phyloP scores from a whole-genome alignment of 2,329 filamentous ascomycete species.

The Biscogniauxia sp. region DNA sequence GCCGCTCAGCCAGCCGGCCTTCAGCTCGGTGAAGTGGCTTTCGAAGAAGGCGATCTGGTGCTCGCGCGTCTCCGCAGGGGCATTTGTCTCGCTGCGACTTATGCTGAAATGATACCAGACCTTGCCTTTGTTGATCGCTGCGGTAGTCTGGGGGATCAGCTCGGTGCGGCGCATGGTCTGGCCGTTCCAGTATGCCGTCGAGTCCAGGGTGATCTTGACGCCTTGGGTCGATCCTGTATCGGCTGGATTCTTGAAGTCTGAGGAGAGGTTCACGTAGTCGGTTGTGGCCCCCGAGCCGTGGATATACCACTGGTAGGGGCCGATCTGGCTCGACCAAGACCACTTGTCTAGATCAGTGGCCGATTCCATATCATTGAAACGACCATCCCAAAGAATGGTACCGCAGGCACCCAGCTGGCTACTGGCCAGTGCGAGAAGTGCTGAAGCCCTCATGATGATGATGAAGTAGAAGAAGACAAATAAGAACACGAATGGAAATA shows the following conservation, averaged over 20 bases:
- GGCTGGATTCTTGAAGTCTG: constrained; percentile 62
- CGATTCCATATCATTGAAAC: constrained; percentile 52
- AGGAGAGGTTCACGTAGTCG: constrained; percentile 59
- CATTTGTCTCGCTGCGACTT: constrained; percentile 55
- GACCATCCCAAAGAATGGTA: constrained; percentile 58
- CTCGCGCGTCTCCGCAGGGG: constrained; percentile 61
- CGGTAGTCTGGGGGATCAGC: constrained; percentile 68
- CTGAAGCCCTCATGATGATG: constrained; percentile 23
- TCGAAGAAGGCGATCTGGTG: constrained; percentile 66
- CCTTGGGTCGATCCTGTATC: constrained; percentile 62
- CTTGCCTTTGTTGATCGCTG: constrained; percentile 63
- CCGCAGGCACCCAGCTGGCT: constrained; percentile 35
- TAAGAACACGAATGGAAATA: not conserved
- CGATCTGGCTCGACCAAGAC: constrained; percentile 61
- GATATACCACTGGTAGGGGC: constrained; percentile 72
- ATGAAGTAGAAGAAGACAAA: not conserved
- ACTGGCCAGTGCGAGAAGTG: constrained; percentile 20
- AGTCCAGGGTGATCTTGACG: constrained; percentile 64
- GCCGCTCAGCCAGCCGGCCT: constrained; percentile 61
- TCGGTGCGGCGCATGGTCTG: constrained; percentile 72
- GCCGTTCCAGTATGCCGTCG: constrained; percentile 67
- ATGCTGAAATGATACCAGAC: constrained; percentile 73
- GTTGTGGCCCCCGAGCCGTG: constrained; percentile 56
- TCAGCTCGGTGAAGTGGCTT: constrained; percentile 72
- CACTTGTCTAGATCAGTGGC: constrained; percentile 51